Conservation (phyloP, 331 rosid genomes). For the Pyrus hybrid region DNA sequence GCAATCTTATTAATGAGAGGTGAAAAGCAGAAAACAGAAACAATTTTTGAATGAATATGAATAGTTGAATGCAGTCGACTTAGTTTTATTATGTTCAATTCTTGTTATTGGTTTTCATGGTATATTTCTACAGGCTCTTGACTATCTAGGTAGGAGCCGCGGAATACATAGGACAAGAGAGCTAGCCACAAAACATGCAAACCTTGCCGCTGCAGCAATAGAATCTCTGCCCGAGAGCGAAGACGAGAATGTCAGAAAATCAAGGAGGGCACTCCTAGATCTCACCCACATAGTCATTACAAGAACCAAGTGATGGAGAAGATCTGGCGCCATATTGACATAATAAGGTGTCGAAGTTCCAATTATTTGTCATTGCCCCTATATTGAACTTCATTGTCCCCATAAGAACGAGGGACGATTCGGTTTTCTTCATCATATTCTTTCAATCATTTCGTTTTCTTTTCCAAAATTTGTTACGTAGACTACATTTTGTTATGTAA, state of each 20-base stretch:
- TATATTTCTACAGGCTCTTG: conserved; percentile 49
- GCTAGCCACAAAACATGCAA: conserved; percentile 71
- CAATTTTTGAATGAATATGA: background rate
- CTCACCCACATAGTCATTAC: conserved; percentile 62
- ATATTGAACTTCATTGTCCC: background rate
- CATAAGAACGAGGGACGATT: background rate
- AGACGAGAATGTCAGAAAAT: conserved; percentile 55
- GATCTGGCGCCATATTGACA: conserved; percentile 2
- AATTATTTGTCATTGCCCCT: background rate
- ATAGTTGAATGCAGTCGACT: background rate
- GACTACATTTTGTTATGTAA: background rate
- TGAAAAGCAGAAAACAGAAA: background rate
- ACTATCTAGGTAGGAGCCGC: conserved; percentile 64
- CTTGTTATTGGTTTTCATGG: background rate
- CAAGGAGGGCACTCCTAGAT: conserved; percentile 69
- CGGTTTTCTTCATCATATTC: background rate
- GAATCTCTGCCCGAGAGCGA: conserved; percentile 64
- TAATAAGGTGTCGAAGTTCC: background rate
- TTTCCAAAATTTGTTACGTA: background rate
- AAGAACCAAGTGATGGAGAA: conserved; percentile 53
- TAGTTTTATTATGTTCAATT: background rate
- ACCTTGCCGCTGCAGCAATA: conserved; percentile 72
- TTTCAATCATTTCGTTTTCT: background rate
- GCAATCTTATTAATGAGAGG: background rate
- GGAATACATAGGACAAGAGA: conserved; percentile 75